A percentile compares a stretch with the other conserved stretches of the same genome.
These are phyloP conservation scores for Pythium dissimile DNA, from an alignment of 352 stramenopile genomes.

Conservation along the genomic window DNA sequence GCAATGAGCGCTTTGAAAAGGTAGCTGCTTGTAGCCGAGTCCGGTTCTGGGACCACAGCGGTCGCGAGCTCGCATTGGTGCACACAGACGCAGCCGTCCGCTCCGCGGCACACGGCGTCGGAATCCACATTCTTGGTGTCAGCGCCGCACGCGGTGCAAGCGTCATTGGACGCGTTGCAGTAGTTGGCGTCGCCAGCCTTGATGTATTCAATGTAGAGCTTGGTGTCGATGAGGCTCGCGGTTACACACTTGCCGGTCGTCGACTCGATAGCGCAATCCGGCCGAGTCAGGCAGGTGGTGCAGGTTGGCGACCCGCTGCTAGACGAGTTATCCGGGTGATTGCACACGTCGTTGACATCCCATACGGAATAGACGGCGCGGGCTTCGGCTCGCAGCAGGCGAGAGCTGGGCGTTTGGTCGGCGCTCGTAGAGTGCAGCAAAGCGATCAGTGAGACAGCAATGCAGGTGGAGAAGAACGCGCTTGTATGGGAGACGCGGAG, in stretches of 20 bases:
- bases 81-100: conserved; percentile 18
- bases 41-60: neutral
- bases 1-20: conserved; percentile 2
- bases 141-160: conserved; percentile 14
- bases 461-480: neutral
- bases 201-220: conserved; percentile 19
- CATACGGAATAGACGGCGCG: conserved; percentile 1
- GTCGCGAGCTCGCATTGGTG: conserved; percentile 16
- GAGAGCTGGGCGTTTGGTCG: neutral
- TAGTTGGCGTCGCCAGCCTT: conserved; percentile 12
- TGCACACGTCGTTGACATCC: conserved; percentile 3
- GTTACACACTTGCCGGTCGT: conserved; percentile 31
- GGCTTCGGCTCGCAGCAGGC: neutral
- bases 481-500: neutral
- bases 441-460: neutral
- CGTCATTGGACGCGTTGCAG: conserved; percentile 20
- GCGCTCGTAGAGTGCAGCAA: neutral
- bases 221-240: neutral
- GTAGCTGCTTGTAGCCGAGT: neutral
- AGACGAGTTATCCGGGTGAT: neutral
- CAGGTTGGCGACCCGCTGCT: conserved; percentile 8
- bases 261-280: conserved; percentile 29
- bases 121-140: neutral
- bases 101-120: conserved; percentile 15
- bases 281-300: conserved; percentile 5